Percentiles rank a stretch among this genome's conserved stretches.
These are phyloP conservation scores for Carex pumila DNA, from an alignment of 176 grass and related monocot genomes.

Conservation along the genomic window DNA sequence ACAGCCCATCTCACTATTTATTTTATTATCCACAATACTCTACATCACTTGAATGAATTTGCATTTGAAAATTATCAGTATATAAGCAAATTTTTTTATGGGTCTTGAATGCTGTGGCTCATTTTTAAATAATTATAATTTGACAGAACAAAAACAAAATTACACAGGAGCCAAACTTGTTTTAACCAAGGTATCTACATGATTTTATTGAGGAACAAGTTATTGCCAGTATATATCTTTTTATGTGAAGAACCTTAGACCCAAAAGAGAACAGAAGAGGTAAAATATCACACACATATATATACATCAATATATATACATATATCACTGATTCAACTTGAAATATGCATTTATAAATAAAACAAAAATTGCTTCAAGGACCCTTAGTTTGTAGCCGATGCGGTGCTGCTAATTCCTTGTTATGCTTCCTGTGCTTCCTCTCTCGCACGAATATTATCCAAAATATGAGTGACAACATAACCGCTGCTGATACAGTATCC, in stretches of 20 bases:
- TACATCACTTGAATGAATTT: no score
- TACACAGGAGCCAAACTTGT: no score
- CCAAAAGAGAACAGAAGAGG: not conserved
- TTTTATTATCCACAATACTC: no score
- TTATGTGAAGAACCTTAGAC: not conserved
- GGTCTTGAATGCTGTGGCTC: no score
- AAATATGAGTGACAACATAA: conserved; percentile 40
- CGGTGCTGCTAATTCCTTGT: conserved; percentile 8
- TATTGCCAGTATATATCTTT: no score
- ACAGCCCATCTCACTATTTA: no score
- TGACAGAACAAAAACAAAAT: no score
- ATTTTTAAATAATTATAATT: no score
- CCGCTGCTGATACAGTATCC: conserved; percentile 24
- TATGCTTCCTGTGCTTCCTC: conserved; percentile 20
- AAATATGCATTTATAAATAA: not conserved
- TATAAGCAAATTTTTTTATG: no score
- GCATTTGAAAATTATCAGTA: no score
- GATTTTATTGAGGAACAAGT: no score
- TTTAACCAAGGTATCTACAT: no score
- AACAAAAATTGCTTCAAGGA: conserved; percentile 3
- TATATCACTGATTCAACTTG: not conserved
- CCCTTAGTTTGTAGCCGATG: conserved; percentile 8
- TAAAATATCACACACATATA: not conserved
- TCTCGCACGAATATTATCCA: conserved; percentile 40
- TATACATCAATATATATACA: not conserved